phyloP scores from a whole-genome alignment of 768 basidiomycete genomes.

The Hemileccinum impolitum region DNA sequence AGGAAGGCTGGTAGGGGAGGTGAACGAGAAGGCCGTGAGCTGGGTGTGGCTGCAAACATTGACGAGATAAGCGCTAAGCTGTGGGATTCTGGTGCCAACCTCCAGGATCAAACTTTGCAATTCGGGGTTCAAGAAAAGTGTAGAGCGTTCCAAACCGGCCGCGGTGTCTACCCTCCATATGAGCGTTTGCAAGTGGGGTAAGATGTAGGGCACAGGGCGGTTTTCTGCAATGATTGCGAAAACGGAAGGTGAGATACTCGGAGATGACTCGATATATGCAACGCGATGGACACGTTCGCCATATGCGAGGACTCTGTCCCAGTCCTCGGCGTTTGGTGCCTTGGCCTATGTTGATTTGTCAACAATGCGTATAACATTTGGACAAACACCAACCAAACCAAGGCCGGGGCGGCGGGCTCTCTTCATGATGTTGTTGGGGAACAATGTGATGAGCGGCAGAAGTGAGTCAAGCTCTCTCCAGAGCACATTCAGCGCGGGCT shows the following conservation, averaged over 20 bases:
- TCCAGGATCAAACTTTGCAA: constrained; percentile 62
- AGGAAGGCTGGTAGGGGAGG: constrained; percentile 65
- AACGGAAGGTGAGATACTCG: constrained; percentile 59
- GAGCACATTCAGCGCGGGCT: constrained; percentile 65
- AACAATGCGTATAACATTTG: neutral
- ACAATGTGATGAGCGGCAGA: constrained; percentile 66
- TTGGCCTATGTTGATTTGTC: constrained; percentile 41
- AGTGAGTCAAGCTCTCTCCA: constrained; percentile 81
- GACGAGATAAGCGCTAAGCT: constrained; percentile 59
- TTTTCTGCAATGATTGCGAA: constrained; percentile 65
- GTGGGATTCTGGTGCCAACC: constrained; percentile 52
- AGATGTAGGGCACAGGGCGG: constrained; percentile 58
- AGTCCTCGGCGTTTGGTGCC: constrained; percentile 63
- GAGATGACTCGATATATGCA: constrained; percentile 65
- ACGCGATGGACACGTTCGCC: constrained; percentile 65
- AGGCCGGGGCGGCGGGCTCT: constrained; percentile 70
- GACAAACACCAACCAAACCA: constrained; percentile 58
- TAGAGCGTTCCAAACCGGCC: constrained; percentile 60
- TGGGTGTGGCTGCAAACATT: constrained; percentile 62
- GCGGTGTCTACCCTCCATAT: constrained; percentile 71
- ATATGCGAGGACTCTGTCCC: constrained; percentile 63
- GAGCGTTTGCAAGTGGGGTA: constrained; percentile 67
- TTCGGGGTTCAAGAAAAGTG: constrained; percentile 63
- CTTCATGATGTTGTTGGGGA: constrained; percentile 65
- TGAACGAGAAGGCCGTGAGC: constrained; percentile 66